These are phyloP conservation scores for Alternaria dauci DNA, from an alignment of 2,329 filamentous ascomycete genomes.

Conservation along the genomic window DNA sequence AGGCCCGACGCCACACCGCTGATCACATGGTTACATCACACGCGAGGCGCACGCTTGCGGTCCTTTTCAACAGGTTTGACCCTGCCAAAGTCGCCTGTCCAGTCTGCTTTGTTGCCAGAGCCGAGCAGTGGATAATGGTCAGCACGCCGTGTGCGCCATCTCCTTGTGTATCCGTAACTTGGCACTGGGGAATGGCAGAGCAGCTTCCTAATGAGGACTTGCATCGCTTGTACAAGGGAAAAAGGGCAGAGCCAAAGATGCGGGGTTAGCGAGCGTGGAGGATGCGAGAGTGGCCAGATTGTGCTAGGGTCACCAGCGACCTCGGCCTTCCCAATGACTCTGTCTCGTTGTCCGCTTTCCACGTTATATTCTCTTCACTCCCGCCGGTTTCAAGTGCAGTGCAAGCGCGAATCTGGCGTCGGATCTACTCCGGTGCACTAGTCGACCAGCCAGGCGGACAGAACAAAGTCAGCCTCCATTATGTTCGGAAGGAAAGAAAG, in stretches of 20 bases:
- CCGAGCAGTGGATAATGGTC: background rate
- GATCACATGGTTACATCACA: conserved; percentile 22
- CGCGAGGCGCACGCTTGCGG: conserved; percentile 15
- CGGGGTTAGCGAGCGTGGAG: conserved; percentile 31
- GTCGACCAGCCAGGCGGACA: background rate
- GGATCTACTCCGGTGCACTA: conserved; percentile 10
- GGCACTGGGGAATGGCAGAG: conserved; percentile 15
- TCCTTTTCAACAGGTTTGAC: conserved; percentile 4
- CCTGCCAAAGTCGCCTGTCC: conserved; percentile 15
- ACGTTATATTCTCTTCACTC: conserved; percentile 8
- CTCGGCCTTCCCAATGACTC: conserved; percentile 23
- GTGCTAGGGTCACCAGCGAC: conserved; percentile 22
- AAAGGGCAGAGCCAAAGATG: conserved; percentile 20
- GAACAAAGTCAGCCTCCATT: conserved; percentile 9
- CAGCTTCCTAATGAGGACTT: conserved; percentile 27
- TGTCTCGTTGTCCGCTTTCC: conserved; percentile 1
- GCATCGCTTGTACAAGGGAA: conserved; percentile 13
- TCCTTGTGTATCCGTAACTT: conserved; percentile 14
- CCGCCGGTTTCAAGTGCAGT: background rate
- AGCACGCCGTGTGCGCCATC: background rate
- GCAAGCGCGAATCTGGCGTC: conserved; percentile 7
- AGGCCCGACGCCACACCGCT: conserved; percentile 31
- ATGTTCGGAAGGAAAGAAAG: conserved; percentile 48
- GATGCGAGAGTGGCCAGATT: conserved; percentile 14
- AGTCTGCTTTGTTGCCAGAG: conserved; percentile 1